Base-by-base conservation (phyloP, 2,329 filamentous ascomycete species). In the Tolypocladium pustulatum region DNA sequence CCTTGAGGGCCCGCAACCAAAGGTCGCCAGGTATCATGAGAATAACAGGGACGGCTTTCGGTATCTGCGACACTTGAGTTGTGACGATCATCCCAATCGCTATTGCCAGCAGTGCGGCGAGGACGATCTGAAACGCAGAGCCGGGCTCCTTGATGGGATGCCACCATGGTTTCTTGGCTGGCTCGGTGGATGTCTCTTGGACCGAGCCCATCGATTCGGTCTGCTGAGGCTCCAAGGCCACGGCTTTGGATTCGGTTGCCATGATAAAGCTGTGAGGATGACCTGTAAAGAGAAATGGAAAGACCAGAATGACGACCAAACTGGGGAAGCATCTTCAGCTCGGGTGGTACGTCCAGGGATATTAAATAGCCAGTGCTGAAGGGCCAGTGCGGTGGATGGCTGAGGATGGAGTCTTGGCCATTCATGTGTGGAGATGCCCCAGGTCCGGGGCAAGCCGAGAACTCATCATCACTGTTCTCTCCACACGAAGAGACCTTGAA, bases 111-210 rank as follows among this genome's bases (percentile, higher is more conserved):
- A n/a, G 0, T 27, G 46, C 46, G 27, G 46, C 46, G 9, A 51
- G 25, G 46, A 51, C 46, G 1, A 51, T 51, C 27, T 51, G 46
- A 9, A 20, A n/a, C 17, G 27, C 46, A 51, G 46, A 51, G 13
- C 46, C 57, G 41, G 62, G 64, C 61, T 66, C 64, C 17, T 61
- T 57, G 49, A 56, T 40, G 40, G 57, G 41, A 20, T 58, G 34
- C 36, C 37, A 46, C 40, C 38, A 25, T 22, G 34, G 36, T 55
- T n/a, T 46, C 22, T 41, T 38, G 34, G 12, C 15, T n/a, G 17
- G 32, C 13, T 27, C 38, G 20, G 30, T 22, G 56, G 57, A 40
- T 53, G 53, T 52, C 36, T 52, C 43, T 27, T 20, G 46, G 17
- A 51, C 25, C 3, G 46, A 51, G 6, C 10, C 25, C 27, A 20